Conservation (phyloP, 805 yeast genomes). For the Ogataea neopini region DNA sequence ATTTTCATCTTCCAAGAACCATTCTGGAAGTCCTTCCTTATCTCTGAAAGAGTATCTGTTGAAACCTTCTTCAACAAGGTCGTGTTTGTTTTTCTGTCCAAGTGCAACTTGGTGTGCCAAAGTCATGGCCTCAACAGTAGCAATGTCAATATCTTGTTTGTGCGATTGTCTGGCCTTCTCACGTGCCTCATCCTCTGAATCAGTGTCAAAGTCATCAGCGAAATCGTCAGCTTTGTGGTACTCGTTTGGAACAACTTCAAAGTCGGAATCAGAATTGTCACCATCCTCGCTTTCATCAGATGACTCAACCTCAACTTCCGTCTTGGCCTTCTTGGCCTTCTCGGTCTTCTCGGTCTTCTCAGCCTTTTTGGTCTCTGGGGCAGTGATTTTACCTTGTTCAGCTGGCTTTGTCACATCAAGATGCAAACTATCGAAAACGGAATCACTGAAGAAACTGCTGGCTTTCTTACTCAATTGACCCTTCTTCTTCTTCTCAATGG, state of each 20-base stretch:
- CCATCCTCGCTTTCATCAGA: constrained; percentile 8
- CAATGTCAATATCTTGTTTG: constrained; percentile 70
- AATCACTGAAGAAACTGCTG: constrained; percentile 47
- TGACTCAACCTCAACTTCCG: constrained; percentile 14
- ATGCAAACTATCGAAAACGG: constrained; percentile 52
- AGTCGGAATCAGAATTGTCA: constrained; percentile 23
- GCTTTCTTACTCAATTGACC: constrained; percentile 47
- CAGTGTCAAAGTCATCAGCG: constrained; percentile 47
- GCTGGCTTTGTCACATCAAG: constrained; percentile 30
- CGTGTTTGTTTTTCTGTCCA: constrained; percentile 83
- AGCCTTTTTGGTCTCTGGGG: too few relatives aligned
- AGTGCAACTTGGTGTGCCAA: constrained; percentile 93
- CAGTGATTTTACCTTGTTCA: neutral
- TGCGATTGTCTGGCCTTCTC: constrained; percentile 48
- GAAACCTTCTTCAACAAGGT: constrained; percentile 88
- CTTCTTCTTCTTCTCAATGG: constrained; percentile 45
- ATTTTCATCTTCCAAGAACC: constrained; percentile 94
- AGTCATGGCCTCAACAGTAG: constrained; percentile 97
- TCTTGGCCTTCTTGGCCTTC: neutral
- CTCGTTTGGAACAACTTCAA: constrained; percentile 49
- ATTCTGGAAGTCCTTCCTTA: constrained; percentile 86
- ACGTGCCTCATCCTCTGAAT: constrained; percentile 52
- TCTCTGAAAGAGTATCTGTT: constrained; percentile 92
- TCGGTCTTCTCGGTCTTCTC: too few relatives aligned
- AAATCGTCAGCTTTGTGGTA: constrained; percentile 41